These are phyloP conservation scores for Diplosphaera chodatii DNA, from an alignment of 139 green algal species.

Conservation along the genomic window DNA sequence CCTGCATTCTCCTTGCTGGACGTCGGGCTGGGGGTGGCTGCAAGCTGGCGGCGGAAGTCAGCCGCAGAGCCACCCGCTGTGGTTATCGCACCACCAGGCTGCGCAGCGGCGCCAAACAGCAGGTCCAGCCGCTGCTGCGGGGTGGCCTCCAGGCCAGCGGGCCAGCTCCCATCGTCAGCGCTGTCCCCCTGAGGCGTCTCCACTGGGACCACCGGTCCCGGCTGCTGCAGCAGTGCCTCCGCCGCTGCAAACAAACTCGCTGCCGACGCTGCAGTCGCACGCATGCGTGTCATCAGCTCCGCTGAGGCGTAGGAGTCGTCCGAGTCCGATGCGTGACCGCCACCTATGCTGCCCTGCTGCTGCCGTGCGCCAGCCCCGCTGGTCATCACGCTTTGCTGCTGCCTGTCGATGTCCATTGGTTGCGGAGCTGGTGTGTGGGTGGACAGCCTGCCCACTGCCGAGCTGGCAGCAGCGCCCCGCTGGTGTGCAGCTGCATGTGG, in stretches of 20 bases:
- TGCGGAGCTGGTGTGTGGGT: neutral
- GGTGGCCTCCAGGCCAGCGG: neutral
- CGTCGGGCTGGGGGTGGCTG: neutral
- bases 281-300: neutral
- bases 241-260: neutral
- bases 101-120: too few relatives aligned
- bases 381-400: too few relatives aligned
- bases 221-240: neutral
- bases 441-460: too few relatives aligned
- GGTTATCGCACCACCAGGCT: too few relatives aligned
- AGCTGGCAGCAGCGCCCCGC: too few relatives aligned
- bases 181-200: neutral
- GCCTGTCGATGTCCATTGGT: neutral
- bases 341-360: too few relatives aligned
- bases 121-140: neutral
- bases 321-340: neutral
- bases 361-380: too few relatives aligned
- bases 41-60: neutral
- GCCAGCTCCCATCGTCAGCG: neutral
- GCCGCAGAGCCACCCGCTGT: too few relatives aligned
- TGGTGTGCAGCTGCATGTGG: too few relatives aligned
- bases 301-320: neutral
- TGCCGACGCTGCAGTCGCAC: too few relatives aligned
- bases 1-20: neutral
- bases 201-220: neutral